phyloP scores from a whole-genome alignment of 768 basidiomycete species.

The Russula ochroleuca region DNA sequence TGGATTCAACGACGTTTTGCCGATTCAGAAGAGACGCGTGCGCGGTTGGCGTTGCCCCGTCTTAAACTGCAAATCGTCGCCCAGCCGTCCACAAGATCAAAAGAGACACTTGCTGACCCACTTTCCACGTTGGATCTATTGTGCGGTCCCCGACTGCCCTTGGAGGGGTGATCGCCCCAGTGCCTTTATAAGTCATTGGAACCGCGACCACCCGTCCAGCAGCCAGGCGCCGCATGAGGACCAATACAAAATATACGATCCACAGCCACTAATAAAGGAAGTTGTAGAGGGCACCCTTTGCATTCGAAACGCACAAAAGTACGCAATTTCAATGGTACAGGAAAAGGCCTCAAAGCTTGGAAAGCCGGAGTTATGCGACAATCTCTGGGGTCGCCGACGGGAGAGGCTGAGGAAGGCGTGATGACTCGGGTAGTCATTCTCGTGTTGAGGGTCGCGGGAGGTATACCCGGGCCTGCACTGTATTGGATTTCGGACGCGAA shows the following conservation, averaged over 20 bases:
- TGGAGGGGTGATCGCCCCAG: conserved; percentile 11
- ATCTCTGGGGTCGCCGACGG: neutral
- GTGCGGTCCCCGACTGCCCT: neutral
- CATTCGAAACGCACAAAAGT: neutral
- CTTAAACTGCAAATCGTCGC: neutral
- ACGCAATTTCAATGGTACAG: neutral
- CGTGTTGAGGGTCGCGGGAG: neutral
- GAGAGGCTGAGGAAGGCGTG: neutral
- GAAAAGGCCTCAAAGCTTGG: neutral
- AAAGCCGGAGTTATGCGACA: neutral
- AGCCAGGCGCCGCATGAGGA: neutral
- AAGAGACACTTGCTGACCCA: neutral
- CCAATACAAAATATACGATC: neutral
- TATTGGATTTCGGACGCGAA: neutral
- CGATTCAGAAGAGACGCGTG: neutral
- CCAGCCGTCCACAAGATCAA: neutral
- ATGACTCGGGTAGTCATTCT: neutral
- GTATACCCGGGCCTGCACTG: too few relatives aligned
- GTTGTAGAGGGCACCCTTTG: neutral
- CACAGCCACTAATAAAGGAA: neutral
- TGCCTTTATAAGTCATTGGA: neutral
- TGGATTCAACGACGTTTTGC: neutral
- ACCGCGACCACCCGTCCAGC: neutral
- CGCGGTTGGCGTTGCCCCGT: neutral
- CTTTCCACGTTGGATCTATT: conserved; percentile 1